A percentile compares a stretch with the other conserved stretches of the same genome.
Conservation (phyloP, 257 asterid species). For the Orobanche coerulescens region DNA sequence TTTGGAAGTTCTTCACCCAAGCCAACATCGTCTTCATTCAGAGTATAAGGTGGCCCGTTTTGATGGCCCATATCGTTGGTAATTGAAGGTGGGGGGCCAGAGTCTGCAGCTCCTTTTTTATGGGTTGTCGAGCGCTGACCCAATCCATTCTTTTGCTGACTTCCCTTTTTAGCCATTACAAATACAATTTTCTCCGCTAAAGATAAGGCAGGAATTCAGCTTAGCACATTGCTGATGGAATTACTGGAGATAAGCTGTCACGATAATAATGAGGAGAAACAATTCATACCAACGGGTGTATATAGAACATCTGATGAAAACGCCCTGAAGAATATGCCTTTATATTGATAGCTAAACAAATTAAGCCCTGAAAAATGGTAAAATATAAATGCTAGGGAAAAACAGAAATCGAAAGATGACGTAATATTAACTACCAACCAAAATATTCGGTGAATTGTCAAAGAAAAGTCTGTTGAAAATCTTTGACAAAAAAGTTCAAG, state of each 20-base stretch:
- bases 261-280: constrained; percentile 1
- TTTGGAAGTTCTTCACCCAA: constrained; percentile 37
- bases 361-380: background rate
- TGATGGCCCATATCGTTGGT: constrained; percentile 28
- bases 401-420: background rate
- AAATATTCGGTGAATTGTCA: background rate
- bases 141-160: constrained; percentile 45
- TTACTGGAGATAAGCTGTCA: constrained; percentile 22
- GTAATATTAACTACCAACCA: background rate
- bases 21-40: constrained; percentile 26
- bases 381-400: background rate
- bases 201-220: constrained; percentile 14
- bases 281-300: background rate
- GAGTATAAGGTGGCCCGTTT: background rate
- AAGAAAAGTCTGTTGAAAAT: background rate
- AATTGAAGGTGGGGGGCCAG: constrained; percentile 36
- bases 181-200: constrained; percentile 14
- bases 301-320: constrained; percentile 10
- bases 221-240: constrained; percentile 22
- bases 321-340: background rate
- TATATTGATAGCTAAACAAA: background rate
- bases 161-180: constrained; percentile 55
- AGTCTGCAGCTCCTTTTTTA: constrained; percentile 37
- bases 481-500: background rate
- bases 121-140: constrained; percentile 32